Percentiles rank a stretch among this genome's conserved stretches.
These are phyloP conservation scores for Penicillium sp. DNA, from an alignment of 2,329 filamentous ascomycete species.

Conservation along the genomic window DNA sequence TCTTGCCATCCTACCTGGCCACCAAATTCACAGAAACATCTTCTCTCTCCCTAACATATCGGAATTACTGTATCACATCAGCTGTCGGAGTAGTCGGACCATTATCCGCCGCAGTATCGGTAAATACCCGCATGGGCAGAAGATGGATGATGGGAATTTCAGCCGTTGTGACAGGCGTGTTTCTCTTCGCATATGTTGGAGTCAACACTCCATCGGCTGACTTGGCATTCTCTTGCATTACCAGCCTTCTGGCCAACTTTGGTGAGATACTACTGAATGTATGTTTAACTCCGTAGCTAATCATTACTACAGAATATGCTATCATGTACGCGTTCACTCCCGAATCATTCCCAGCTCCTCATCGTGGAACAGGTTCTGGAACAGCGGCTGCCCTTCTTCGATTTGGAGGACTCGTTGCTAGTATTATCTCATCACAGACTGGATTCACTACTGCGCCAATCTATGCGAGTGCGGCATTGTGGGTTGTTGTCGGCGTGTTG, in stretches of 20 bases:
- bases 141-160: constrained; percentile 50
- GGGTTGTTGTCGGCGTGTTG: constrained; percentile 45
- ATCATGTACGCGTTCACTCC: constrained; percentile 33
- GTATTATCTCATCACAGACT: constrained; percentile 46
- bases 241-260: constrained; percentile 48
- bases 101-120: constrained; percentile 43
- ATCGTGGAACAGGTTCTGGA: constrained; percentile 27
- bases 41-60: constrained; percentile 25
- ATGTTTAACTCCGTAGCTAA: background rate
- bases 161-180: constrained; percentile 47
- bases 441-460: constrained; percentile 48
- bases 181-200: constrained; percentile 49
- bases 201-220: constrained; percentile 40
- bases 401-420: constrained; percentile 41
- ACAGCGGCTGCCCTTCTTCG: constrained; percentile 37
- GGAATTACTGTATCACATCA: constrained; percentile 34
- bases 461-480: constrained; percentile 48
- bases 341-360: constrained; percentile 30
- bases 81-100: constrained; percentile 44
- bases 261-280: constrained; percentile 8
- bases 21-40: constrained; percentile 35
- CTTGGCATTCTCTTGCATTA: constrained; percentile 41
- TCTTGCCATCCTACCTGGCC: constrained; percentile 49
- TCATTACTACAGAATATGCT: constrained; percentile 29
- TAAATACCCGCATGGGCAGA: constrained; percentile 45